Percentiles rank a stretch among this genome's conserved stretches.
phyloP scores from a whole-genome alignment of 1,284 basidiomycete species.

The Xerocomus minutiporus region DNA sequence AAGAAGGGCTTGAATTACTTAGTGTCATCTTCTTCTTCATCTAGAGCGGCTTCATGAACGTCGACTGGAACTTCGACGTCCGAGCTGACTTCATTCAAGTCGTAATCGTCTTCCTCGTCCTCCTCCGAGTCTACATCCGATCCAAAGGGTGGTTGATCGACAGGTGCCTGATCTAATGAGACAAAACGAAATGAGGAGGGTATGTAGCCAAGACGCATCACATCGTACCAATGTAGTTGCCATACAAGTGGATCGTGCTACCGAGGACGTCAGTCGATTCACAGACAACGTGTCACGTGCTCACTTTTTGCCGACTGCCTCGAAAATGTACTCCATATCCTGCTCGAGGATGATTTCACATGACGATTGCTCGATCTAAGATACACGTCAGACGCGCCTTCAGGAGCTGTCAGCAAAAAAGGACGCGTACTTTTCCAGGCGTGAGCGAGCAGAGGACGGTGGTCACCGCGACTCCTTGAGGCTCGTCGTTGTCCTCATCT shows the following conservation, averaged over 20 bases:
- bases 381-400: constrained; percentile 9
- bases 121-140: constrained; percentile 38
- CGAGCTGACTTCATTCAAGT: constrained; percentile 68
- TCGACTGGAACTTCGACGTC: constrained; percentile 72
- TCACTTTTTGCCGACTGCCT: constrained; percentile 83
- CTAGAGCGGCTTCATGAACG: constrained; percentile 54
- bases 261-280: neutral
- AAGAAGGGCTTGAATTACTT: constrained; percentile 32
- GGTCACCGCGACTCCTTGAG: constrained; percentile 35
- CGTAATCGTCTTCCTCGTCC: constrained; percentile 52
- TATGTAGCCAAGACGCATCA: neutral
- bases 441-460: constrained; percentile 66
- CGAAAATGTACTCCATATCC: constrained; percentile 66
- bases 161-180: constrained; percentile 43
- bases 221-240: constrained; percentile 81
- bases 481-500: constrained; percentile 47
- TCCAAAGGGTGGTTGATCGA: constrained; percentile 46
- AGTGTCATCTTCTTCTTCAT: constrained; percentile 51
- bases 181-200: neutral
- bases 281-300: constrained; percentile 14
- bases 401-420: neutral
- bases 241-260: constrained; percentile 81
- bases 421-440: constrained; percentile 60
- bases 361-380: constrained; percentile 74
- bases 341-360: constrained; percentile 75